Base-by-base conservation (phyloP, 2,329 filamentous ascomycete genomes). In the Bisporella sp. region DNA sequence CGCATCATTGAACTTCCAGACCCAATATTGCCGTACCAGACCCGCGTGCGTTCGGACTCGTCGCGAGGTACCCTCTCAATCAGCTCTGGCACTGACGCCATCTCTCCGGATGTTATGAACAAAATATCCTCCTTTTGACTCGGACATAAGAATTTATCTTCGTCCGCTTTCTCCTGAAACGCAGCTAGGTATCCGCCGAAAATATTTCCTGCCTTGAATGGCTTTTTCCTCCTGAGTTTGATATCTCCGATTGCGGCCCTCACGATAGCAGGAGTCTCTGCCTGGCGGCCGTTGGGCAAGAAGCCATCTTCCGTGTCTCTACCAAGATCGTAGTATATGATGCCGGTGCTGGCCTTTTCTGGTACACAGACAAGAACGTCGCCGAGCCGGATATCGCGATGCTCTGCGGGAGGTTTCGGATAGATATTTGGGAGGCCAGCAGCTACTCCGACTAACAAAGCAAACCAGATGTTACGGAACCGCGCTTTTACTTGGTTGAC, bases 371-470 rank as follows among this genome's bases (percentile, higher is more conserved):
- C 64, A 5, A 71, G 60, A 0, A 71, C 59, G 53, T 70, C 66
- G 1, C 68, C 68, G n/a, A 71, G 60, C 3, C 68, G 64, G 9
- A 70, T 71, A 52, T 70, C 68, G 2, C 57, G 55, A 1, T n/a
- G 2, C 21, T 42, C 29, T 42, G 13, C 8, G 13, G 60, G 57
- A 0, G 66, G 64, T 1, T 1, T 45, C 39, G 45, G 33, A 1
- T 41, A 45, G 3, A 67, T 52, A 31, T 64, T 57, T 0, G 66
- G 68, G 2, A 70, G 59, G 0, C 68, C 68, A 0, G 66, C 63
- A 4, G 65, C 66, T 7, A 71, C 59, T 29, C 68, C 68, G 7
- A 71, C 66, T 1, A 70, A 56, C 1, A 71, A 56, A 1, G 66
- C 65, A 33, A 68, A 68, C 60, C 64, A 66, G 41, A 51, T 44